Evolutionary conservation across 768 basidiomycete genomes (phyloP), one percentile per base, ranked within the genome.

Genomic region (Lactarius sp.): DNA sequence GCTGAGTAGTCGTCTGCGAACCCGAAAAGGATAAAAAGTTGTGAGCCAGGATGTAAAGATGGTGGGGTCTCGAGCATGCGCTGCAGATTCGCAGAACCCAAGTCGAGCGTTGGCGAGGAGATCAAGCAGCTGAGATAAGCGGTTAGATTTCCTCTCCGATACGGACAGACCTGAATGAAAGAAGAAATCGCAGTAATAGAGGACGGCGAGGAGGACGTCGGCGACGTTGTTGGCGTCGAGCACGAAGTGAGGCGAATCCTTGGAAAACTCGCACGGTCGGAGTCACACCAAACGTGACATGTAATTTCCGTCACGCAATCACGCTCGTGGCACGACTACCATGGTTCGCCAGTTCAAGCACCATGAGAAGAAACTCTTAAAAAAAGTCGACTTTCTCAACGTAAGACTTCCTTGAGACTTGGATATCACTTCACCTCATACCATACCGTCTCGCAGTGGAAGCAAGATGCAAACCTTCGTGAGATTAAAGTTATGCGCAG

Each of bases 351-450:
- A 96, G 77, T 83, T 98, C 75, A 98, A 96, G 79, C 84, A 92
- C 73, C 97, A 99, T 77, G 96, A 99, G 75, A 87, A 94, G 74
- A 95, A 89, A 71, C 82, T 97, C 39, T 83, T 95, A 74, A 94
- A 92, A 74, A 94, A 97, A 77, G 95, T 98, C 70, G 97, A 98
- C 76, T 97, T 99, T 75, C 82, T 98, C 64, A 92, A 90, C 72
- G 94, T 93, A 72, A 62, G 61, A 53, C 22, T 52, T 47, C 3
- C 27, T 8, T 54, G 20, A 20, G 13, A 5, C 14, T 0, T 0
- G 1, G 41, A 14, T 41, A 0, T 41, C 41, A 14, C 41, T 4
- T 41, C 3, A 4, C 0, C 13, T 41, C 41, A 41, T 37, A 37
- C 12, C 34, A 52, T n/a, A 47, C 65, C 33, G 37, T 47, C 42